Evolutionary conservation across 1,139 yeast species (phyloP), one percentile per base, ranked within the genome.

Genomic region (Nakaseomyces delphensis): DNA sequence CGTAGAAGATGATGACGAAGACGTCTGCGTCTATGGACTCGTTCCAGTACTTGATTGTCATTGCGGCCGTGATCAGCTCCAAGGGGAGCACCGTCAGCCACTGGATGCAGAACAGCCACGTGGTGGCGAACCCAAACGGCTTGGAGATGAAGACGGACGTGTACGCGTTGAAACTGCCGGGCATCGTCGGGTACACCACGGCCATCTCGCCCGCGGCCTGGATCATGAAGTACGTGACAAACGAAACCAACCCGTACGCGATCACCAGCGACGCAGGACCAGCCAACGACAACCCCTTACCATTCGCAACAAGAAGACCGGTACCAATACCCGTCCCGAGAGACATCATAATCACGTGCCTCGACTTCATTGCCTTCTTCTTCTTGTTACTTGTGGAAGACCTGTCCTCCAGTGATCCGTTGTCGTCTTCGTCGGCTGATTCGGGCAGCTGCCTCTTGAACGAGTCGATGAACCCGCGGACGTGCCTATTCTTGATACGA

Each of bases 261-360:
- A 79, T 74, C 36, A 84, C 63, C 30, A 84, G 65, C 24, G 84
- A 80, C 3, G 83, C 91, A 2, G 94, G 93, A 18, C 95, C 95
- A 44, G 89, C 89, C 20, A 70, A 67, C 23, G 65, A 60, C 50
- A 84, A 67, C 4, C 86, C 74, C 16, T 70, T 65, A 33, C 93
- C 95, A 15, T 83, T 72, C 37, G 94, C 94, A 36, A 85, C 78
- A 45, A 77, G 70, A 39, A 82, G 64, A 42, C 91, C 91, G 7
- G 85, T 79, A 63, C 95, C 95, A 43, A 85, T 81, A 49, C 87
- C 81, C 15, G 91, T 83, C 16, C 93, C 94, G 42, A 85, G 69
- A 36, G 93, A 83, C 55, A 85, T 82, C 80, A 80, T 74, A 53
- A 77, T 74, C 45, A 74, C 57, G 56, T 74, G 78, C 42, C 77